These are phyloP conservation scores for Fusarium xyrophilum DNA, from an alignment of 2,329 filamentous ascomycete species.

Conservation along the genomic window DNA sequence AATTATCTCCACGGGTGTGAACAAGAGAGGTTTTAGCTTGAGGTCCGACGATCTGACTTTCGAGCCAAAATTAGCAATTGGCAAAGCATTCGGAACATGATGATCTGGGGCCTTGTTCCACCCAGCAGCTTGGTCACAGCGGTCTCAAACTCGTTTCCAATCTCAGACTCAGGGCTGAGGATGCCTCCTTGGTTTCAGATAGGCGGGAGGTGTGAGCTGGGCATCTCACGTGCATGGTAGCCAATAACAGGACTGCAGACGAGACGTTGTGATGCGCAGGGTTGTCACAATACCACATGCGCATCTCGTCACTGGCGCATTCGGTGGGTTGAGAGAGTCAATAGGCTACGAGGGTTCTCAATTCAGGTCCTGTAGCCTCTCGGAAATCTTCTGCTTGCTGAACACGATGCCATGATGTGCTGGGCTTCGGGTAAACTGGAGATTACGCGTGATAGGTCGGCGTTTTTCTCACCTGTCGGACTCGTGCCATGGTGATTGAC, in stretches of 20 bases:
- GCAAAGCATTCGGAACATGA: slow-evolving; percentile 29
- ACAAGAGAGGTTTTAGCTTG: background rate
- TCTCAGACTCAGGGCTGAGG: slow-evolving; percentile 34
- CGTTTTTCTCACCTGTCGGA: slow-evolving; percentile 21
- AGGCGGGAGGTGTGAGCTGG: slow-evolving; percentile 31
- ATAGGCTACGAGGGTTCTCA: slow-evolving; percentile 16
- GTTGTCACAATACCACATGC: slow-evolving; percentile 42
- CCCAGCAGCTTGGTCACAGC: slow-evolving; percentile 34
- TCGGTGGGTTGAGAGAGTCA: slow-evolving; percentile 30
- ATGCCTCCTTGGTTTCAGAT: slow-evolving; percentile 38
- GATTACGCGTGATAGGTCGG: slow-evolving; percentile 25
- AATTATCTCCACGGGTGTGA: slow-evolving; percentile 16
- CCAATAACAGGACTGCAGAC: slow-evolving; percentile 27
- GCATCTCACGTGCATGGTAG: slow-evolving; percentile 23
- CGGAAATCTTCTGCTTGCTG: background rate
- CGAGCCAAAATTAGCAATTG: slow-evolving; percentile 39
- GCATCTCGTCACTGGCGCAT: slow-evolving; percentile 41
- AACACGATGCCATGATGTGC: slow-evolving; percentile 23
- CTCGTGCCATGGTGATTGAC: slow-evolving; percentile 16
- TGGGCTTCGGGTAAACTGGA: slow-evolving; percentile 1
- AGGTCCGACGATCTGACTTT: background rate
- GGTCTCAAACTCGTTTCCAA: slow-evolving; percentile 41
- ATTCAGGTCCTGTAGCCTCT: slow-evolving; percentile 10
- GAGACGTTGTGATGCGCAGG: slow-evolving; percentile 42
- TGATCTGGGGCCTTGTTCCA: slow-evolving; percentile 30